These are phyloP conservation scores for Oryza meridionalis DNA, from an alignment of 176 grass and related monocot species.

Conservation along the genomic window DNA sequence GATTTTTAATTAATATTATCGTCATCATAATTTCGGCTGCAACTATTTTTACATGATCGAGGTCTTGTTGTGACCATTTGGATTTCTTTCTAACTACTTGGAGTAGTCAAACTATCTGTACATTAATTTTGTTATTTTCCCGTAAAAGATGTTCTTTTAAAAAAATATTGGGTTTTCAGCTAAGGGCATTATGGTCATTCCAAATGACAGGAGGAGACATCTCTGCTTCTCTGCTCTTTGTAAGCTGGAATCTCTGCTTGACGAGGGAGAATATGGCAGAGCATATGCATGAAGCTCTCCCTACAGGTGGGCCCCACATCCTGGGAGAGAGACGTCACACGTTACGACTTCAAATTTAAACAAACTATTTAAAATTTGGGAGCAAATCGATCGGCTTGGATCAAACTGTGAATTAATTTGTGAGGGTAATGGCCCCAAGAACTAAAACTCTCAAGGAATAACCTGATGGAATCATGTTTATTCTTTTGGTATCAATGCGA, in stretches of 20 bases:
- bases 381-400: conserved; percentile 19
- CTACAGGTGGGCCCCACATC: background rate
- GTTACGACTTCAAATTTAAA: background rate
- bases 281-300: conserved; percentile 19
- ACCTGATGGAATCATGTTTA: conserved; percentile 22
- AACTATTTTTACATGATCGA: background rate
- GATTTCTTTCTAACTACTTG: background rate
- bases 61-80: background rate
- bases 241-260: conserved; percentile 25
- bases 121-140: background rate
- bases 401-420: conserved; percentile 1
- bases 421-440: conserved; percentile 11
- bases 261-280: conserved; percentile 1
- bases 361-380: background rate
- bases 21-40: background rate
- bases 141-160: background rate
- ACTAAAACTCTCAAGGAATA: conserved; percentile 10
- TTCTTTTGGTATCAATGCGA: conserved; percentile 19
- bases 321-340: background rate
- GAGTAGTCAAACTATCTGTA: background rate
- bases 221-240: background rate
- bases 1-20: background rate
- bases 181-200: conserved; percentile 25
- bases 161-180: background rate
- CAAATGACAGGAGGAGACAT: background rate